A percentile compares a stretch with the other conserved stretches of the same genome.
phyloP scores from a whole-genome alignment of 1,284 basidiomycete species.

The Ganoderma lucidum region DNA sequence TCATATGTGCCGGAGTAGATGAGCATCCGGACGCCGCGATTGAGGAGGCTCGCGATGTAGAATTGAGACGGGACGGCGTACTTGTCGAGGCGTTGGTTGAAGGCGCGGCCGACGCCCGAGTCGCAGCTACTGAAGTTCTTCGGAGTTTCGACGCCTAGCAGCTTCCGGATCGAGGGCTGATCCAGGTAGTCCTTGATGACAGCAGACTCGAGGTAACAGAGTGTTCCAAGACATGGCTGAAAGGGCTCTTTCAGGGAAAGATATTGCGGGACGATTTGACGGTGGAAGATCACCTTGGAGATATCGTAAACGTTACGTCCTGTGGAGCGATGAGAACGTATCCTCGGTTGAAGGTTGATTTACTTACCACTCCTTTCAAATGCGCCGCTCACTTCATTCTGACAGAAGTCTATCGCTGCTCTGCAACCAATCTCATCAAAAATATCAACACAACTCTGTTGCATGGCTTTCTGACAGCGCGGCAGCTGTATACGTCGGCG shows the following conservation, averaged over 20 bases:
- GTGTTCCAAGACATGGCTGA: conserved; percentile 58
- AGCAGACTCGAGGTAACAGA: conserved; percentile 64
- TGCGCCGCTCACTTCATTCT: conserved; percentile 57
- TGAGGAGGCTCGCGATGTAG: conserved; percentile 77
- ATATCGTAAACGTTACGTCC: conserved; percentile 77
- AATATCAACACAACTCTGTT: conserved; percentile 56
- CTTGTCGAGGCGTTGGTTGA: conserved; percentile 65
- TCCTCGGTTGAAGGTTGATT: conserved; percentile 25
- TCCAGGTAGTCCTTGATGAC: conserved; percentile 65
- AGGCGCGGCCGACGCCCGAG: conserved; percentile 53
- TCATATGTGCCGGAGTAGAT: conserved; percentile 85
- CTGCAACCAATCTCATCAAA: conserved; percentile 70
- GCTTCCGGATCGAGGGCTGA: conserved; percentile 56
- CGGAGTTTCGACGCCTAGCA: conserved; percentile 66
- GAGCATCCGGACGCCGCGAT: conserved; percentile 74
- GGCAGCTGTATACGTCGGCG: conserved; percentile 52
- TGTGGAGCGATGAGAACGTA: conserved; percentile 33
- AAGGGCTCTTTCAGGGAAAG: background rate
- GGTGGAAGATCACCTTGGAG: conserved; percentile 56
- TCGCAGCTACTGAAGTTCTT: conserved; percentile 68
- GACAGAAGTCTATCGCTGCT: conserved; percentile 71
- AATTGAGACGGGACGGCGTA: conserved; percentile 63
- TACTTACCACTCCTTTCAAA: conserved; percentile 60
- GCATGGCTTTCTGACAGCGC: conserved; percentile 58
- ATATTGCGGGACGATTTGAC: background rate